Evolutionary conservation across 805 yeast species (phyloP), one percentile per base, ranked within the genome.

Genomic region (Metschnikowia peoriensis): DNA sequence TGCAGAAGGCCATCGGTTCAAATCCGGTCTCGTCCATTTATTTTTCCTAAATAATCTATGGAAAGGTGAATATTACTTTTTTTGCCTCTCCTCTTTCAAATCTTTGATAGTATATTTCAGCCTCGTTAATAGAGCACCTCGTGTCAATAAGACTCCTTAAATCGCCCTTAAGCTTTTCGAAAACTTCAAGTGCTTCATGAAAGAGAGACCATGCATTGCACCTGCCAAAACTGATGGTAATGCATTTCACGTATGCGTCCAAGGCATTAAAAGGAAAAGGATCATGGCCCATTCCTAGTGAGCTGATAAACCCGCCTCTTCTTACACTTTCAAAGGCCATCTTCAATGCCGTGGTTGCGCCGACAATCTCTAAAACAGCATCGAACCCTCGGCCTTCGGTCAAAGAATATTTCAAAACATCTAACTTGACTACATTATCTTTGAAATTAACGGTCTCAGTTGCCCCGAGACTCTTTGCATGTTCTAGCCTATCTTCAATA

Each of bases 281-380:
- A 5, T 76, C 84, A 54, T 82, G 85, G 22, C 81, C 84, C 74
- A 82, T 83, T 1, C 88, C 88, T 27, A 83, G 70, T 0, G 84
- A 79, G 10, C 79, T 73, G 44, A 83, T 78, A 48, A 79, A 77
- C 6, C 88, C 88, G 37, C 81, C 82, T 45, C 81, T 71, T 50
- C 87, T 76, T 2, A 82, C 83, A 38, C 74, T 65, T 41, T 81
- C 81, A 59, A 77, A 83, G 0, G 82, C 84, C 2, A 76, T 66
- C 51, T 70, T 69, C 54, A 82, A 65, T 0, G 88, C 85, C 1
- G 76, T 64, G 4, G 78, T 67, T 8, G 80, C 75, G 0, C 88
- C 88, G 2, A 83, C 88, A 38, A 78, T 79, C 62, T 83, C 88
- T 58, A 84, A 69, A 1, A 79, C 82, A 12, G 80, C 83, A 64